Evolutionary conservation across 371 early-diverging fungal genomes (phyloP).

Genomic region (Blastocladiella emersonii): DNA sequence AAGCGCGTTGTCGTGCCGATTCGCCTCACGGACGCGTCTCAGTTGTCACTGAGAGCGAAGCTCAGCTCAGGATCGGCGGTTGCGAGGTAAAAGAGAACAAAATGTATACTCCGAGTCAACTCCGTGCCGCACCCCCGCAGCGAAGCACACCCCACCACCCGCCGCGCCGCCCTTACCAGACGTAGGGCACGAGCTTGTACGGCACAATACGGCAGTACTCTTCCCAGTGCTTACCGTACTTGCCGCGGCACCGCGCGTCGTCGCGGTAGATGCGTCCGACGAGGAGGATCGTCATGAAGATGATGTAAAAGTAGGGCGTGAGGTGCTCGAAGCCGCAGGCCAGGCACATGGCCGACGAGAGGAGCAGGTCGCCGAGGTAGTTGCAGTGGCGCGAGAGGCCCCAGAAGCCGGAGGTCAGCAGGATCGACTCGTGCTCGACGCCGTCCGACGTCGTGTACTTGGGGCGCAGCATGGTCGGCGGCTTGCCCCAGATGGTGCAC

Average conservation of each 20-base stretch:
- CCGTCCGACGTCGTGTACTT: conserved; percentile 56
- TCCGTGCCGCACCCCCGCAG: no score
- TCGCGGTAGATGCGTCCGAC: conserved; percentile 49
- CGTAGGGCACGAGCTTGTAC: conserved; percentile 39
- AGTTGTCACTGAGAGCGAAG: no score
- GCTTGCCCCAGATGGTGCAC: conserved; percentile 60
- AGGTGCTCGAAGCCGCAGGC: conserved; percentile 43
- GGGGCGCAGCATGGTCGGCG: conserved; percentile 52
- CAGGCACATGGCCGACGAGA: conserved; percentile 51
- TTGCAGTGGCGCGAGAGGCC: conserved; percentile 68
- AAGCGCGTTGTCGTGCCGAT: no score
- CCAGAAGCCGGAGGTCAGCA: conserved; percentile 64
- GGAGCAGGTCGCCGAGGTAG: conserved; percentile 58
- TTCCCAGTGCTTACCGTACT: conserved; percentile 65
- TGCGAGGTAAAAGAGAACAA: no score
- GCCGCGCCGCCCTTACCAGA: no score
- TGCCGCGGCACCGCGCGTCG: conserved; percentile 45
- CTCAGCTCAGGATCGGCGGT: no score
- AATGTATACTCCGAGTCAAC: no score
- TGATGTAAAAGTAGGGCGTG: conserved; percentile 54
- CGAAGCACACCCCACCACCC: no score
- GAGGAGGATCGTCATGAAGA: conserved; percentile 55
- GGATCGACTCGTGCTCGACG: conserved; percentile 40
- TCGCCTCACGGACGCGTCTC: no score
- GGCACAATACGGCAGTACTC: conserved; percentile 43